Evolutionary conservation across 2,329 filamentous ascomycete genomes (phyloP), one percentile per base, ranked within the genome.

Genomic region (Falciphora oryzae): DNA sequence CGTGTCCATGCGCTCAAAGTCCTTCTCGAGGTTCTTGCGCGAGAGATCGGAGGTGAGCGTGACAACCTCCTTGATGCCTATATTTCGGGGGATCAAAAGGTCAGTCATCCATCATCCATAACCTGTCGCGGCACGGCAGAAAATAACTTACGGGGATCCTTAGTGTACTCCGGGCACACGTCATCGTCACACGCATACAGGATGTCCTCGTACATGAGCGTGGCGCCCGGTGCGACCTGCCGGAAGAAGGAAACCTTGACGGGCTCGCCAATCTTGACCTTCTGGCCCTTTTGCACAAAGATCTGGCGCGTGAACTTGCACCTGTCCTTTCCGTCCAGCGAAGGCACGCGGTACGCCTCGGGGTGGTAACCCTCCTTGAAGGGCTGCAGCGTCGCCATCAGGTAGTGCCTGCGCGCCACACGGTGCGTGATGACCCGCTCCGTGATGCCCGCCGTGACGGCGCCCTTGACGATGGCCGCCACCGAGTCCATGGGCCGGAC

Each of bases 281-380:
- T 90, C 77, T 99, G 95, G 22, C 95, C 95, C 81, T 97, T 98
- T 73, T 97, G 95, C 69, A 99, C 94, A 71, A 98, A 99, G 65
- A 99, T 98, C 75, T 99, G 95, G 64, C 95, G 84, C 1, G 95
- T 98, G 75, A 98, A 98, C 80, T 98, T 98, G 89, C 95, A 99
- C 67, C 95, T 87, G 74, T 99, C 95, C 77, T 97, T 97, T 73
- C 95, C 95, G 72, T 99, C 95, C 65, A 99, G 85, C 67, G 92
- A 96, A 25, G 95, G 95, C 29, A 98, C 95, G 74, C 95, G 93
- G 81, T 98, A 99, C 63, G 96, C 93, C 77, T 99, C 95, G 14
- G 95, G 95, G 75, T 99, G 95, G 77, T 98, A 96, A 25, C 95
- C 95, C 76, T 98, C 95, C 79, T 98, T 98, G 84, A 99, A 99